A percentile compares a stretch with the other conserved stretches of the same genome.
Conservation (phyloP, 1,139 yeast genomes). For the Kluyveromyces marxianus region DNA sequence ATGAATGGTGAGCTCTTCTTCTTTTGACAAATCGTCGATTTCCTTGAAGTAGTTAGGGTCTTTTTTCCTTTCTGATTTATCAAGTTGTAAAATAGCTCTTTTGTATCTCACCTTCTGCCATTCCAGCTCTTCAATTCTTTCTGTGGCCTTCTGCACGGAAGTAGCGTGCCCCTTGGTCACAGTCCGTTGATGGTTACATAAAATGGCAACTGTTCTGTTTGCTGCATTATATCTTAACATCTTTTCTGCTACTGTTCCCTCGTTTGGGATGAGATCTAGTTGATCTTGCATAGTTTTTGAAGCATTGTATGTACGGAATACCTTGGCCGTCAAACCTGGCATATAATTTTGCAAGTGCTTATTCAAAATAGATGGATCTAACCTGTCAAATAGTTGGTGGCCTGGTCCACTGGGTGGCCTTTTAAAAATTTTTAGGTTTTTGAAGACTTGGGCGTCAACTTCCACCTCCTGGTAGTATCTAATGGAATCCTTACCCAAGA, state of each 20-base stretch:
- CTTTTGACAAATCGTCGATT: slow-evolving; percentile 59
- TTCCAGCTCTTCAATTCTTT: slow-evolving; percentile 64
- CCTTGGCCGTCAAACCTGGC: slow-evolving; percentile 94
- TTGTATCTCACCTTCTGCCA: slow-evolving; percentile 80
- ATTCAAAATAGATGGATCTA: slow-evolving; percentile 76
- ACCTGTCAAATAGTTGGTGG: slow-evolving; percentile 84
- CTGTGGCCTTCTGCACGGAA: slow-evolving; percentile 70
- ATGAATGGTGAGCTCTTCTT: slow-evolving; percentile 55
- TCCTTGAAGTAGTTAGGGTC: slow-evolving; percentile 60
- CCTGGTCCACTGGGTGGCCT: slow-evolving; percentile 85
- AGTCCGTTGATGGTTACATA: slow-evolving; percentile 96
- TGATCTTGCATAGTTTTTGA: slow-evolving; percentile 96
- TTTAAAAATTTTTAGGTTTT: slow-evolving; percentile 78
- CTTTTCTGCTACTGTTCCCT: slow-evolving; percentile 83
- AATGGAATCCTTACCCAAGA: slow-evolving; percentile 92
- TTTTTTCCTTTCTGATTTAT: slow-evolving; percentile 45
- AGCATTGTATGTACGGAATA: slow-evolving; percentile 95
- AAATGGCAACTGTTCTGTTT: slow-evolving; percentile 86
- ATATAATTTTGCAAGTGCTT: slow-evolving; percentile 82
- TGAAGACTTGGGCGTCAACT: slow-evolving; percentile 84
- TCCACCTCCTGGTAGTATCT: slow-evolving; percentile 88
- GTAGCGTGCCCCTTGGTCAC: slow-evolving; percentile 79
- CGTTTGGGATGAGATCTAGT: slow-evolving; percentile 69
- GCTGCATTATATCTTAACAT: slow-evolving; percentile 89
- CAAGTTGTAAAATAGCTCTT: slow-evolving; percentile 61